Percentiles rank a stretch among this genome's conserved stretches.
Conservation (phyloP, 1,284 basidiomycete genomes). For the Ceratobasidium sp. region DNA sequence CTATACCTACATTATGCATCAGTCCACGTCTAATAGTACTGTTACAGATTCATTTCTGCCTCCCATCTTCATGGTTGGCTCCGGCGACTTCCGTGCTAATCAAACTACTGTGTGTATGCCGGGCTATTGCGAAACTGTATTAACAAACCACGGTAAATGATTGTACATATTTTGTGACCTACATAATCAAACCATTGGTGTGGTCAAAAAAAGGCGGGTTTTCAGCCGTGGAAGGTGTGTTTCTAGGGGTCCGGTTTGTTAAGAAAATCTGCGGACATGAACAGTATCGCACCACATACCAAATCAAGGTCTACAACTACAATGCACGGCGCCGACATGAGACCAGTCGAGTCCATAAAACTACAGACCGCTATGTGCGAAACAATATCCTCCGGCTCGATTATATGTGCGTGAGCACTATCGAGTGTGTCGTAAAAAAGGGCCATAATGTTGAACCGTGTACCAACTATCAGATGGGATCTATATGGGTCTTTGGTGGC, state of each 20-base stretch:
- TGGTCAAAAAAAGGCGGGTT: neutral
- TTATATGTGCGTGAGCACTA: neutral
- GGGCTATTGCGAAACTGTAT: neutral
- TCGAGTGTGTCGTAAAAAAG: neutral
- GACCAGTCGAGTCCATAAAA: neutral
- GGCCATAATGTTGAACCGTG: neutral
- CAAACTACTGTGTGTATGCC: neutral
- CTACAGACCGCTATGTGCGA: neutral
- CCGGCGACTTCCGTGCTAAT: neutral
- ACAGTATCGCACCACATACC: neutral
- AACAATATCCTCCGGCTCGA: slow-evolving; percentile 6
- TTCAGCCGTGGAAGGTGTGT: neutral
- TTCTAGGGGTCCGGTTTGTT: neutral
- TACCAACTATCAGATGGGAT: neutral
- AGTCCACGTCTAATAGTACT: neutral
- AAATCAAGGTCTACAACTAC: neutral
- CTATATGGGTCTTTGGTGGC: neutral
- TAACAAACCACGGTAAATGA: neutral
- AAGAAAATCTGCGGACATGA: neutral
- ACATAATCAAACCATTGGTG: neutral
- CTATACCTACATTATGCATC: neutral
- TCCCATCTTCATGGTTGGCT: neutral
- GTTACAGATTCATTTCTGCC: neutral
- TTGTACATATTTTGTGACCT: neutral
- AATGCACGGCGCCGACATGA: neutral